These are phyloP conservation scores for Aspergillus nanangensis DNA, from an alignment of 495 filamentous ascomycete genomes.

Conservation along the genomic window DNA sequence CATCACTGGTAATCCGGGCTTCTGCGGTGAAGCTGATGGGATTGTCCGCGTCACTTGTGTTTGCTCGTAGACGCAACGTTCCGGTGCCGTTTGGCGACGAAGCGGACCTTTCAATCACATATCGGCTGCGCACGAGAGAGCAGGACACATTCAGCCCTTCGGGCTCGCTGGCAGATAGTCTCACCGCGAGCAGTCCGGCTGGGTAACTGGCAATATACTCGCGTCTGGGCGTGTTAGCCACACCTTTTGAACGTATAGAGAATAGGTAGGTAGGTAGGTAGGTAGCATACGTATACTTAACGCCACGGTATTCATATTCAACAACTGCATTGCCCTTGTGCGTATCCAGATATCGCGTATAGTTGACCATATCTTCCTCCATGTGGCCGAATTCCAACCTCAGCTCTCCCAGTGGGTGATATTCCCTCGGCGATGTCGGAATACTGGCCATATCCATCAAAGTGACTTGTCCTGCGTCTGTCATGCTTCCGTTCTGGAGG, in stretches of 20 bases:
- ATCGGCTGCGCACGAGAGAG: constrained; percentile 1
- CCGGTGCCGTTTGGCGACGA: too few relatives aligned
- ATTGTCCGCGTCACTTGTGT: too few relatives aligned
- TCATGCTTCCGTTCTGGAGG: constrained; percentile 29
- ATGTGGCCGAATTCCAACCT: constrained; percentile 34
- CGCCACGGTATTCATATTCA: constrained; percentile 21
- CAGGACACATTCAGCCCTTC: constrained; percentile 2
- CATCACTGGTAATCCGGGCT: too few relatives aligned
- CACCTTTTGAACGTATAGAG: too few relatives aligned
- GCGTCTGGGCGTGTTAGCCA: too few relatives aligned
- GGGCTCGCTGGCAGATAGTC: constrained; percentile 21
- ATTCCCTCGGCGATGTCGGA: constrained; percentile 25
- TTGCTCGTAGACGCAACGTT: too few relatives aligned
- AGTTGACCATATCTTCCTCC: constrained; percentile 4
- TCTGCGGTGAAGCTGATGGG: too few relatives aligned
- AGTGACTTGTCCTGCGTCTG: constrained; percentile 24
- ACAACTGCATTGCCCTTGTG: constrained; percentile 25
- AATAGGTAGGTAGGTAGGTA: too few relatives aligned
- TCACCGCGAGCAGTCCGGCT: constrained; percentile 29
- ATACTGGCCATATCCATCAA: constrained; percentile 25
- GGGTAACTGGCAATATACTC: constrained; percentile 26
- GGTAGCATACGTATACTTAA: too few relatives aligned
- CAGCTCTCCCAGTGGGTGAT: constrained; percentile 33
- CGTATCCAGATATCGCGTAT: constrained; percentile 35
- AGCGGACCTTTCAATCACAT: constrained; percentile 2